Base-by-base conservation (phyloP, 2,329 filamentous ascomycete species). In the Trichoderma koningii region DNA sequence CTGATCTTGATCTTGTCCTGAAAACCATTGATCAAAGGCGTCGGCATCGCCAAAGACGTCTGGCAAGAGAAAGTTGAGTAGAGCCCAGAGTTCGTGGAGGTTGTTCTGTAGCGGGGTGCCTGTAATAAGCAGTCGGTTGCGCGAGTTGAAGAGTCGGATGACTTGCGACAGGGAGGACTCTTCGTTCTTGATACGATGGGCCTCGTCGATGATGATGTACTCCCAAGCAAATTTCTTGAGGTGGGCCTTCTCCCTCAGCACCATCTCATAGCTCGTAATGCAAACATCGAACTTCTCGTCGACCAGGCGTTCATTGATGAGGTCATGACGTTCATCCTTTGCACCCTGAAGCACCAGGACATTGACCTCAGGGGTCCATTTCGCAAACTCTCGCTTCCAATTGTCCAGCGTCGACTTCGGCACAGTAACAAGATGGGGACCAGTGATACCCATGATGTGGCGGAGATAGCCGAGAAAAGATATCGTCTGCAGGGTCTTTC, bases 241-340 rank as follows among this genome's bases (percentile, higher is more conserved):
- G 71, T 97, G 92, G 1, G 91, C 83, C 80, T 99, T 98, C 75
- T 99, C 95, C 65, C 95, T 88, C 14, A 99, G 83, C 66, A 99
- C 93, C 94, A 99, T 98, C 77, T 99, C 95, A 79, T 99, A 99
- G 76, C 93, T 97, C 15, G 95, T 99, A 75, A 99, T 91, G 79
- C 94, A 97, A 19, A 98, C 94, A 73, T 99, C 95, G 71, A 99
- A 99, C 70, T 96, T 92, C 76, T 97, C 93, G 66, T 96, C 91
- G 19, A 96, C 84, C n/a, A 99, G 83, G 5, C 92, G 90, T 17
- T 97, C 92, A 69, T 92, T 92, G 77, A 99, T 98, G 62, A 99
- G 83, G 55, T 87, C 82, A 68, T 93, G 87, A 51, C 95, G 91
- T 78, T 97, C 93, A 9, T 99, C 95, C 76, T 99, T 99, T 68